Evolutionary conservation across 192 early-diverging fungal species (phyloP), one percentile per base, ranked within the genome.

Genomic region (Jimgerdemannia flammicorona): DNA sequence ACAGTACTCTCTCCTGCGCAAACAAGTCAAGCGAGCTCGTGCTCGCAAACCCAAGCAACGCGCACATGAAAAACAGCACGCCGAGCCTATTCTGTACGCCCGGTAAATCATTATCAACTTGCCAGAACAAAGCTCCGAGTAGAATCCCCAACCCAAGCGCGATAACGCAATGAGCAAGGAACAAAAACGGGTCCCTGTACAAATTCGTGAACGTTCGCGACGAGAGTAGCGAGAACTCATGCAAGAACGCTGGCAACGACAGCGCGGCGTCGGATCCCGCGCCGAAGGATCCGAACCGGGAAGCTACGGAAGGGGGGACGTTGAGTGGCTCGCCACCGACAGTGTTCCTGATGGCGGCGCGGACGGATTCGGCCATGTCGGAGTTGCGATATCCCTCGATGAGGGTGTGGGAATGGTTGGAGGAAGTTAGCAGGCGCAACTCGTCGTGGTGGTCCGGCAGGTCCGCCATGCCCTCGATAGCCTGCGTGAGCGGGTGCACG

Each of bases 21-120:
- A 91, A 85, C 64, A 84, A 80, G 8, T 88, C 87, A 65, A 94
- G 81, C 0, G 93, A 90, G 54, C 84, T 86, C 8, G 92, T 81
- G 4, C 85, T 85, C 11, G 91, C 88, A 78, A 94, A 94, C 0
- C 89, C 93, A 10, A 94, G 73, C 29, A 94, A 81, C 3, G 87
- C 84, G 70, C 90, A 83, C 78, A 93, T 78, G 72, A 94, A 93
- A 70, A 94, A 91, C 19, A 91, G 70, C 0, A 87, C 86, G 0
- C 93, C 93, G 3, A 92, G 82, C 20, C 91, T 84, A 73, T 94
- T 94, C 79, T 94, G 93, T 41, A 94, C 84, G n/a, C 93, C 93
- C 3, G 84, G 88, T 17, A 94, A 73, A 59, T 83, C 79, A 43
- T 75, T 72, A 67, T 89, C 80, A 8, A 86, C 80, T 39, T 87